Conservation (phyloP, 371 early-diverging fungal genomes). For the Syncephalastrum contaminatum region DNA sequence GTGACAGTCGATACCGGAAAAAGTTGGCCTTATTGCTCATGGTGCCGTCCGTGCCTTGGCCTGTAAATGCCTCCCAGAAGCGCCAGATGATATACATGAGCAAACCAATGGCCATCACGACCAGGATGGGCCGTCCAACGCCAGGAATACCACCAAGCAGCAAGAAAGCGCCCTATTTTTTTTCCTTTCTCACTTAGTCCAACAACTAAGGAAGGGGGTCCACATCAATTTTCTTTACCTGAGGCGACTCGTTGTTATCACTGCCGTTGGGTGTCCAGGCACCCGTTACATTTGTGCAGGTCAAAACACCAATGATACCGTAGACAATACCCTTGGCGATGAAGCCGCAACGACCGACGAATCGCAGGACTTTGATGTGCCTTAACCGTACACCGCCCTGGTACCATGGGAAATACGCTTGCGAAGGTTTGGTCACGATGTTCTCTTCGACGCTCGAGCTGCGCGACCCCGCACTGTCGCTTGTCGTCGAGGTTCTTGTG, state of each 20-base stretch:
- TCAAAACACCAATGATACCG: slow-evolving; percentile 26
- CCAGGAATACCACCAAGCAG: slow-evolving; percentile 13
- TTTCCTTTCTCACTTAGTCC: neutral
- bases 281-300: slow-evolving; percentile 2
- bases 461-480: too few species aligned
- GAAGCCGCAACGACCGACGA: slow-evolving; percentile 27
- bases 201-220: neutral
- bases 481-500: too few species aligned
- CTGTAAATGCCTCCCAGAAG: slow-evolving; percentile 27
- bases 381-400: neutral
- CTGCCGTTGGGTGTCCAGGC: slow-evolving; percentile 34
- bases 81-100: slow-evolving; percentile 18
- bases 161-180: slow-evolving; percentile 23
- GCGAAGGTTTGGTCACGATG: too few species aligned
- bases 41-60: slow-evolving; percentile 23
- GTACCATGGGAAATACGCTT: too few species aligned
- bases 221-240: slow-evolving; percentile 11
- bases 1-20: slow-evolving; percentile 25
- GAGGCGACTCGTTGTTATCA: slow-evolving; percentile 16
- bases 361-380: slow-evolving; percentile 7
- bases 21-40: slow-evolving; percentile 18
- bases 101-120: slow-evolving; percentile 21
- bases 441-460: too few species aligned
- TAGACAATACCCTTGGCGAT: slow-evolving; percentile 29
- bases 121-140: slow-evolving; percentile 17